Percentiles rank a stretch among this genome's conserved stretches.
These are phyloP conservation scores for Posidonia australis DNA, from an alignment of 106 monocot species.

Conservation along the genomic window DNA sequence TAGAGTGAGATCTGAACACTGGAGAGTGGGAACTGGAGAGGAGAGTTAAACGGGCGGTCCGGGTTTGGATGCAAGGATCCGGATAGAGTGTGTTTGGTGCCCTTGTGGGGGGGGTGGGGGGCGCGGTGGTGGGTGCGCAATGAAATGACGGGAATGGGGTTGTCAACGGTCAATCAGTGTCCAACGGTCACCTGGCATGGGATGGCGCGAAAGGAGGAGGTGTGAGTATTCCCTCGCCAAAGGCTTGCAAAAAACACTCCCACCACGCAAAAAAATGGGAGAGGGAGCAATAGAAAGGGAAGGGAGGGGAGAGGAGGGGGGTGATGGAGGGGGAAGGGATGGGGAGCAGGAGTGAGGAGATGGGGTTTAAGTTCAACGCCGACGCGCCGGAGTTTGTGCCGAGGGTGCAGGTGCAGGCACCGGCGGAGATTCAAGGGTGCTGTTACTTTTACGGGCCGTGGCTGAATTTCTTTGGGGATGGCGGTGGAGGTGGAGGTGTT, in stretches of 20 bases:
- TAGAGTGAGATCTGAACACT: background rate
- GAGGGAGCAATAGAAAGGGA: background rate
- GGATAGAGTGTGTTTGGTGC: too few species aligned
- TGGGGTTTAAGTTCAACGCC: constrained; percentile 30
- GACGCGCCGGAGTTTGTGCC: constrained; percentile 58
- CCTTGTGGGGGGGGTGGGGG: too few species aligned
- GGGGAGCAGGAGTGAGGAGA: background rate
- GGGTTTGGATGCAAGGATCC: too few species aligned
- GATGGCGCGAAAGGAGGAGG: too few species aligned
- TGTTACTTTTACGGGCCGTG: constrained; percentile 13
- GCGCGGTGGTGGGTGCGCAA: too few species aligned
- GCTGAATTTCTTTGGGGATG: constrained; percentile 10
- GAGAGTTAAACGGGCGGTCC: too few species aligned
- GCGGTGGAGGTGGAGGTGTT: constrained; percentile 3
- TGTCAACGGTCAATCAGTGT: too few species aligned
- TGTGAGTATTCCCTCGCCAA: background rate
- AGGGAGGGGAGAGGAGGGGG: background rate
- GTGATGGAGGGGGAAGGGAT: constrained; percentile 14
- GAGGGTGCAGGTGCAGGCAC: background rate
- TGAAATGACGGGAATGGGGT: too few species aligned
- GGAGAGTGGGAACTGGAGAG: too few species aligned
- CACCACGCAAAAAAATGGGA: background rate
- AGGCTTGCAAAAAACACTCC: background rate
- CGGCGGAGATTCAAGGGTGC: background rate
- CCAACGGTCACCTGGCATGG: too few species aligned